Percentiles rank a stretch among this genome's conserved stretches.
phyloP scores from a whole-genome alignment of 1,139 yeast species.

The Saccharomyces hybrid region DNA sequence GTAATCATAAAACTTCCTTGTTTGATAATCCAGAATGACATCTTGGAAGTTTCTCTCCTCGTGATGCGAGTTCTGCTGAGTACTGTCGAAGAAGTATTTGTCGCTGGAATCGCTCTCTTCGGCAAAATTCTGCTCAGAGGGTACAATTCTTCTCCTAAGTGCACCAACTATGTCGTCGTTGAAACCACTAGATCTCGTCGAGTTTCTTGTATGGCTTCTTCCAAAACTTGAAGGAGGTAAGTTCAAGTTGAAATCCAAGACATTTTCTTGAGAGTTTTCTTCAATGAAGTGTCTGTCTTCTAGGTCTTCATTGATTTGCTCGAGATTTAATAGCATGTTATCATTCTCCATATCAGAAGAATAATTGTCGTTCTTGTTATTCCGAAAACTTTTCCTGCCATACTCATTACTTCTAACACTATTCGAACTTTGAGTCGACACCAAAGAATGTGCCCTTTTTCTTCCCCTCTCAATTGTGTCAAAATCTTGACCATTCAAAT shows the following conservation, averaged over 20 bases:
- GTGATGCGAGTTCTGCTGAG: conserved; percentile 2
- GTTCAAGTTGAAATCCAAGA: conserved; percentile 21
- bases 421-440: conserved; percentile 18
- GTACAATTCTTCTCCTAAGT: conserved; percentile 11
- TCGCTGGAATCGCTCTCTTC: conserved; percentile 4
- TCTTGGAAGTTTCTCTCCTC: background rate
- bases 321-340: conserved; percentile 19
- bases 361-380: conserved; percentile 4
- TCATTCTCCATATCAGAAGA: conserved; percentile 6
- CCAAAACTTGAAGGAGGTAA: conserved; percentile 30
- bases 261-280: conserved; percentile 9
- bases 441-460: conserved; percentile 11
- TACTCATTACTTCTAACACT: conserved; percentile 24
- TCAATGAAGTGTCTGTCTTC: conserved; percentile 11
- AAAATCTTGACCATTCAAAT: background rate
- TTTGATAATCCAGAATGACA: conserved; percentile 20
- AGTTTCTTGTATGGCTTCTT: conserved; percentile 16
- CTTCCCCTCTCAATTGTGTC: conserved; percentile 20
- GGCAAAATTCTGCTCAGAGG: conserved; percentile 1
- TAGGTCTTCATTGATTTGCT: conserved; percentile 26
- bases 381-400: conserved; percentile 19
- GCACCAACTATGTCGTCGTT: conserved; percentile 21
- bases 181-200: conserved; percentile 9
- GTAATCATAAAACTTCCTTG: conserved; percentile 25
- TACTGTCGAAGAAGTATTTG: background rate